Conservation (phyloP, 2,329 filamentous ascomycete genomes). For the Botrytis medusae region DNA sequence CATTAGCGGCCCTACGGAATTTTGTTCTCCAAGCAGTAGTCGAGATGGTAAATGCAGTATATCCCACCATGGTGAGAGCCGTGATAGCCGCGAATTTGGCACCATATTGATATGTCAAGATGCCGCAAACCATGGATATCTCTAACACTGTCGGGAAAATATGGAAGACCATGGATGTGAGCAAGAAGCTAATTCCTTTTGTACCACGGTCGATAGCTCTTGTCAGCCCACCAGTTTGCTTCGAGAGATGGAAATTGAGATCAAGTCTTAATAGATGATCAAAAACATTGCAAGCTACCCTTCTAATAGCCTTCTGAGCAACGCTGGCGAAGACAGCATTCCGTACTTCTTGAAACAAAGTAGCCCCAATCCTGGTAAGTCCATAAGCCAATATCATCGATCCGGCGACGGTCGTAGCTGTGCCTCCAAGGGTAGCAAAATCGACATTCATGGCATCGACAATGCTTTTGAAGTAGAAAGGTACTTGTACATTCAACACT, state of each 20-base stretch:
- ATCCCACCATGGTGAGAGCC: conserved; percentile 84
- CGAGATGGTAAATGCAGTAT: conserved; percentile 94
- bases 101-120: conserved; percentile 94
- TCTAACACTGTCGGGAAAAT: conserved; percentile 91
- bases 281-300: conserved; percentile 89
- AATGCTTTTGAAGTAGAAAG: conserved; percentile 98
- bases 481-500: conserved; percentile 94
- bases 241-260: conserved; percentile 87
- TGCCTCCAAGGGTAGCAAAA: conserved; percentile 80
- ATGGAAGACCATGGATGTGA: conserved; percentile 98
- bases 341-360: conserved; percentile 86
- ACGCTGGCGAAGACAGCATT: conserved; percentile 98
- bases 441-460: conserved; percentile 98
- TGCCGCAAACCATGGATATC: conserved; percentile 93
- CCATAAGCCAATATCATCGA: conserved; percentile 94
- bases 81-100: conserved; percentile 90
- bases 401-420: conserved; percentile 83
- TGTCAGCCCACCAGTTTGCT: conserved; percentile 92
- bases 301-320: conserved; percentile 91
- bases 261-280: conserved; percentile 85
- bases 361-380: conserved; percentile 81
- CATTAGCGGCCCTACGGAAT: conserved; percentile 92
- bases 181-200: conserved; percentile 94
- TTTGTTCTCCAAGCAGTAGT: conserved; percentile 97
- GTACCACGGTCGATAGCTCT: conserved; percentile 94